These are phyloP conservation scores for Stachybotrys chartarum DNA, from an alignment of 2,329 filamentous ascomycete species.

Conservation along the genomic window DNA sequence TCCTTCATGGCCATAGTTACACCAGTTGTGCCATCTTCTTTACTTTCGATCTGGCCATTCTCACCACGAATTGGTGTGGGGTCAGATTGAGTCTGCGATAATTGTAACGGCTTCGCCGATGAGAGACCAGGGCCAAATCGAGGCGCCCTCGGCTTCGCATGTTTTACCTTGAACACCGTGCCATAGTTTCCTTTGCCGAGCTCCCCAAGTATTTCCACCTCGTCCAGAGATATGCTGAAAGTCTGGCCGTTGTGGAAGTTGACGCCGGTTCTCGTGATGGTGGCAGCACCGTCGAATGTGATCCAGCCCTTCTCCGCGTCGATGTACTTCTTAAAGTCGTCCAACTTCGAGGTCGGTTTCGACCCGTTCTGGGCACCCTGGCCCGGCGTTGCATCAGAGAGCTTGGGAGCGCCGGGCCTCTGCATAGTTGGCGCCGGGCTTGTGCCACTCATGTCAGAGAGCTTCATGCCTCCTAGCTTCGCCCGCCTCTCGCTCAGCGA, in stretches of 20 bases:
- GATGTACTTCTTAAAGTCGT: constrained; percentile 69
- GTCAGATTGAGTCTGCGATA: constrained; percentile 29
- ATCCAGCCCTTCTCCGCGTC: constrained; percentile 87
- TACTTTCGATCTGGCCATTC: constrained; percentile 19
- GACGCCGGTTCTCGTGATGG: constrained; percentile 82
- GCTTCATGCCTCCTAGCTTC: constrained; percentile 44
- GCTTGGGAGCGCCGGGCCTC: constrained; percentile 30
- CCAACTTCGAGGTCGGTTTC: constrained; percentile 40
- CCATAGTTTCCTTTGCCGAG: constrained; percentile 97
- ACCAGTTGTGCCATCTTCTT: constrained; percentile 51
- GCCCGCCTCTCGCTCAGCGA: constrained; percentile 61
- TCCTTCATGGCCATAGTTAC: constrained; percentile 99
- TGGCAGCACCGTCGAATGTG: constrained; percentile 87
- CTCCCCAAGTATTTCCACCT: constrained; percentile 88
- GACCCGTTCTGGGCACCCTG: constrained; percentile 21
- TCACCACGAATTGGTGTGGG: constrained; percentile 21
- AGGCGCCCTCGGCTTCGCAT: constrained; percentile 58
- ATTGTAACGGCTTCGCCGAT: constrained; percentile 33
- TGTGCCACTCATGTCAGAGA: constrained; percentile 42
- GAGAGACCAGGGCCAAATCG: constrained; percentile 53
- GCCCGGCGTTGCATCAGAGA: constrained; percentile 30
- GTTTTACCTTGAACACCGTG: constrained; percentile 92
- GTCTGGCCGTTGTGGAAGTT: constrained; percentile 85
- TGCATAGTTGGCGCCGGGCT: constrained; percentile 16
- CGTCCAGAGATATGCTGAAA: constrained; percentile 91